Base-by-base conservation (phyloP, 345 rosid genomes). In the Barbarea vulgaris region DNA sequence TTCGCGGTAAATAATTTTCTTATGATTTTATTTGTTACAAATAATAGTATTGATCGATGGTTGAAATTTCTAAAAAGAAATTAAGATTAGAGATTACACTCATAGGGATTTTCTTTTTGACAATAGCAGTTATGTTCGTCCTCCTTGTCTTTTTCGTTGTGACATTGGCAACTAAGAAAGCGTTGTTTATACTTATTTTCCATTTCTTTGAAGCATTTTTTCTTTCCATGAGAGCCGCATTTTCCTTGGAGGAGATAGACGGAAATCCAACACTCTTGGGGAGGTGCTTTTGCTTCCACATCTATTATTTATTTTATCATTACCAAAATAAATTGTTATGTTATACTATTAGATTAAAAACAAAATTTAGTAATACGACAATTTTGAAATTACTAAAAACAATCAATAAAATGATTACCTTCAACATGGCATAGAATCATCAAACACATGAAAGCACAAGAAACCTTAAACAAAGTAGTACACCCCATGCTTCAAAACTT, bases 131-230 rank as follows among this genome's bases (percentile, higher is more conserved):
- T 0, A 25, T 39, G 73, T 69, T 11, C 54, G 0, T 27, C 15
- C 5, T 44, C 53, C 10, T 17, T 24, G 25, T 42, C 28, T 15
- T 4, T 3, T 27, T 27, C 4, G 17, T 65, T 46, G 3, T 11
- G 0, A 48, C 56, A 69, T 27, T 14, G 46, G 46, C 74, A 70
- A 5, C 15, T 19, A 44, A 46, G 21, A 42, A 42, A 55, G 3
- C 53, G 53, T 27, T 28, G 52, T 28, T 56, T 27, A 12, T 3
- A 17, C 13, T 55, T 17, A 27, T 41, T 15, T 34, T 37, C 47
- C 71, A 67, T 67, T 9, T 67, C 72, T 67, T 52, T 9, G 15
- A 67, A 67, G 72, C 72, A 67, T 52, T 17, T 39, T 52, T 69
- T 52, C 9, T 67, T 22, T 52, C 51, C 39, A 9, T 68, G 63